These are phyloP conservation scores for Xerocomellus chrysenteron DNA, from an alignment of 768 basidiomycete genomes.

Conservation along the genomic window DNA sequence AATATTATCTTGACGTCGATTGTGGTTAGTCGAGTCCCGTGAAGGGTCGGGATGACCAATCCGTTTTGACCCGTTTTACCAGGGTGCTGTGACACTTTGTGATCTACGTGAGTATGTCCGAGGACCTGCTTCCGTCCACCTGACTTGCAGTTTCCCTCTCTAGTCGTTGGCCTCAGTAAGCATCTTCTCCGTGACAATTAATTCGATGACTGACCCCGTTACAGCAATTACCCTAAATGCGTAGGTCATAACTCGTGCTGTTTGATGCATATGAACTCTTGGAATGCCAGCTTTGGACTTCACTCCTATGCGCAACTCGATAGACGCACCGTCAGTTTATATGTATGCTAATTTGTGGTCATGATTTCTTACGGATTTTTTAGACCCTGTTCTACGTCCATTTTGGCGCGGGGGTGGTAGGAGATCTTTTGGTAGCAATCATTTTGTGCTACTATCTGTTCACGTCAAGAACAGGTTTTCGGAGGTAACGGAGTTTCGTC, in stretches of 20 bases:
- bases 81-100: slow-evolving; percentile 36
- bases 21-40: slow-evolving; percentile 40
- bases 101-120: slow-evolving; percentile 43
- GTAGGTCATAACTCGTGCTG: slow-evolving; percentile 30
- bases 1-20: slow-evolving; percentile 41
- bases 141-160: not conserved
- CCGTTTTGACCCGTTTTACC: slow-evolving; percentile 10
- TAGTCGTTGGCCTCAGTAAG: slow-evolving; percentile 16
- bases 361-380: not conserved
- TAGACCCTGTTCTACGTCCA: slow-evolving; percentile 52
- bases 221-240: slow-evolving; percentile 52
- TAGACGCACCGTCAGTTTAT: slow-evolving; percentile 38
- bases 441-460: slow-evolving; percentile 49
- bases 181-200: not conserved
- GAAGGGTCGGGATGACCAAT: not conserved
- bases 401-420: slow-evolving; percentile 47
- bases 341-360: not conserved
- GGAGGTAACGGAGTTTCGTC: slow-evolving; percentile 31
- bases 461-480: slow-evolving; percentile 49
- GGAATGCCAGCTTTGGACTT: slow-evolving; percentile 37
- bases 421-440: slow-evolving; percentile 52
- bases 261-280: not conserved
- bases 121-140: not conserved
- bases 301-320: slow-evolving; percentile 37
- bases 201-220: not conserved